A percentile compares a stretch with the other conserved stretches of the same genome.
Conservation (phyloP, 2,329 filamentous ascomycete species). For the Aureobasidium sp. region DNA sequence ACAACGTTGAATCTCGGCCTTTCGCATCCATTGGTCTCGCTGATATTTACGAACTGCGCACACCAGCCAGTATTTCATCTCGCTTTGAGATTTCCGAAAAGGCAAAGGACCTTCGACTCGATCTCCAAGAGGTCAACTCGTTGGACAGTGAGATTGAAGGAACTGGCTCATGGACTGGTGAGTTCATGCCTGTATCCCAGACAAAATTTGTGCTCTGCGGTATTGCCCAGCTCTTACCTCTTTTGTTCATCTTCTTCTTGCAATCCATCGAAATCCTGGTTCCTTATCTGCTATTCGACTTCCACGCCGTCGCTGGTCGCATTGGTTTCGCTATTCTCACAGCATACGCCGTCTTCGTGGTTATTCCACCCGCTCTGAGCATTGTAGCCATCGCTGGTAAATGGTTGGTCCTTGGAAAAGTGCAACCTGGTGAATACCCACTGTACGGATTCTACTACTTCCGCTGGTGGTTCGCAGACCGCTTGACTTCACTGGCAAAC, state of each 20-base stretch:
- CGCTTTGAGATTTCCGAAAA: neutral
- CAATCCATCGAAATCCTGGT: slow-evolving; percentile 12
- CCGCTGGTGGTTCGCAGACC: slow-evolving; percentile 6
- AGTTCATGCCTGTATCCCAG: neutral
- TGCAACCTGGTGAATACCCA: neutral
- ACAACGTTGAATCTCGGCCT: neutral
- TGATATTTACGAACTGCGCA: neutral
- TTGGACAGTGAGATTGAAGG: neutral
- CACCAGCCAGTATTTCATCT: neutral
- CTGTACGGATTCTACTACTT: slow-evolving; percentile 4
- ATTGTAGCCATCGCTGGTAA: neutral
- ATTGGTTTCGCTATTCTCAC: neutral
- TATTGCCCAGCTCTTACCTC: neutral
- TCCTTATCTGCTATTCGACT: neutral
- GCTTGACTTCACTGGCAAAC: neutral
- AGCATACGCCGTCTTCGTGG: slow-evolving; percentile 5
- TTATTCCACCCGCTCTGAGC: slow-evolving; percentile 4
- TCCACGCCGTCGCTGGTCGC: slow-evolving; percentile 2
- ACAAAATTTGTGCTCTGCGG: slow-evolving; percentile 1
- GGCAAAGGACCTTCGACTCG: neutral
- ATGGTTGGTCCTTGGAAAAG: neutral
- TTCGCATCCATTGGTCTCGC: slow-evolving; percentile 6
- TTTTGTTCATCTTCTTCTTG: slow-evolving; percentile 7
- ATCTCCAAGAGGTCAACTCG: neutral
- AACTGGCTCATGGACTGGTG: slow-evolving; percentile 8